phyloP scores from a whole-genome alignment of 2,329 filamentous ascomycete genomes.

The Fusarium paranaense region DNA sequence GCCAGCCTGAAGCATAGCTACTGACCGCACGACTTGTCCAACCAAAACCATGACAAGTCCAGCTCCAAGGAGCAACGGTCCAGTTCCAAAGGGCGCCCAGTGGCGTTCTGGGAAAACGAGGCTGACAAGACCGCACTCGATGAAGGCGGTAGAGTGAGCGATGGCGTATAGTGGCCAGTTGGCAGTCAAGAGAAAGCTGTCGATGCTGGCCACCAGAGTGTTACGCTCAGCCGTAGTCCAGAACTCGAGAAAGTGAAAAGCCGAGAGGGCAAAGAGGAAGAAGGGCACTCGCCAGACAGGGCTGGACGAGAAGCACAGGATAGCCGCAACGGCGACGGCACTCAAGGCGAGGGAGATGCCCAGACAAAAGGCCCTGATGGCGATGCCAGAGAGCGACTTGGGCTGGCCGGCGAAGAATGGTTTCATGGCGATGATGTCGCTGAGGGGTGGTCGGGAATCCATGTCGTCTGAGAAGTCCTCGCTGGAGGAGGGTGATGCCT shows the following conservation, averaged over 20 bases:
- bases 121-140: conserved; percentile 76
- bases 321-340: conserved; percentile 44
- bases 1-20: conserved; percentile 90
- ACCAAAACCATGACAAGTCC: conserved; percentile 73
- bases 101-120: conserved; percentile 64
- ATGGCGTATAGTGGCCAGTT: conserved; percentile 89
- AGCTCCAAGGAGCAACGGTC: conserved; percentile 57
- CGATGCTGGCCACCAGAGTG: conserved; percentile 75
- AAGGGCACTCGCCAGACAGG: conserved; percentile 72
- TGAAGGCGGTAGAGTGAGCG: conserved; percentile 79
- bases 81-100: conserved; percentile 59
- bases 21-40: conserved; percentile 81
- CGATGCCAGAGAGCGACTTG: conserved; percentile 71
- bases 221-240: conserved; percentile 90
- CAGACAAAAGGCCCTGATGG: conserved; percentile 67
- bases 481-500: conserved; percentile 14
- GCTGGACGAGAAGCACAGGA: conserved; percentile 53
- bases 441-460: conserved; percentile 32
- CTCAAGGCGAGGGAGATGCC: conserved; percentile 57
- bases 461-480: conserved; percentile 30
- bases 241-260: conserved; percentile 98
- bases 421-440: conserved; percentile 45
- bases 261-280: conserved; percentile 75
- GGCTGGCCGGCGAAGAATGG: conserved; percentile 58
- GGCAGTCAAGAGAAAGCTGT: conserved; percentile 83